Percentiles rank a stretch among this genome's conserved stretches.
These are phyloP conservation scores for Lecanicillium sp. DNA, from an alignment of 2,329 filamentous ascomycete genomes.

Conservation along the genomic window DNA sequence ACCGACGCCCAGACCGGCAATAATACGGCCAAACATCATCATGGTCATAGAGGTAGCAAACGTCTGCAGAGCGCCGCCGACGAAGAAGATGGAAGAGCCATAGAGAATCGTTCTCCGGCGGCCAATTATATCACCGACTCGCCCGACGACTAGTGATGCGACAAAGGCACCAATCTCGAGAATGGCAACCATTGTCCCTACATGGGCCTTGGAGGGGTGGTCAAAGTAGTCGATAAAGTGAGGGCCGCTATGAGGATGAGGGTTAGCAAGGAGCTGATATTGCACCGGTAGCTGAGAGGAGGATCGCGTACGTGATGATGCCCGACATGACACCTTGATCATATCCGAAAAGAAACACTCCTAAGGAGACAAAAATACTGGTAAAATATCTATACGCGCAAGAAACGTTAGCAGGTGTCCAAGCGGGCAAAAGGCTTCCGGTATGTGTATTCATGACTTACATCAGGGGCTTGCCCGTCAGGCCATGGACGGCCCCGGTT, in stretches of 20 bases:
- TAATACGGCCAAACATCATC: slow-evolving; percentile 78
- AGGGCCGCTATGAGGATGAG: slow-evolving; percentile 53
- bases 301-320: slow-evolving; percentile 50
- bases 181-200: slow-evolving; percentile 97
- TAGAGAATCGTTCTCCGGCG: slow-evolving; percentile 86
- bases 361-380: slow-evolving; percentile 79
- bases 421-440: too few relatives aligned
- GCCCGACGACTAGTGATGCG: slow-evolving; percentile 77
- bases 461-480: slow-evolving; percentile 93
- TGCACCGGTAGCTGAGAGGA: neutral
- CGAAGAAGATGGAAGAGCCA: slow-evolving; percentile 79
- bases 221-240: slow-evolving; percentile 91
- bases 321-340: slow-evolving; percentile 85
- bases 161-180: slow-evolving; percentile 90
- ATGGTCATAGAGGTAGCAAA: slow-evolving; percentile 76
- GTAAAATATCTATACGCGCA: slow-evolving; percentile 80
- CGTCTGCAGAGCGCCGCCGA: slow-evolving; percentile 78
- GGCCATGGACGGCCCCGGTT: slow-evolving; percentile 70
- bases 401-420: slow-evolving; percentile 12
- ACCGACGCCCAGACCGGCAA: slow-evolving; percentile 80
- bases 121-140: slow-evolving; percentile 85
- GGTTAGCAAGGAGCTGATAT: slow-evolving; percentile 7
- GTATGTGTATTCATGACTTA: slow-evolving; percentile 35
- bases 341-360: slow-evolving; percentile 84
- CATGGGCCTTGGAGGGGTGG: slow-evolving; percentile 75